These are phyloP conservation scores for Teunomyces lycoperdinae DNA, from an alignment of 805 yeast genomes.

Conservation along the genomic window DNA sequence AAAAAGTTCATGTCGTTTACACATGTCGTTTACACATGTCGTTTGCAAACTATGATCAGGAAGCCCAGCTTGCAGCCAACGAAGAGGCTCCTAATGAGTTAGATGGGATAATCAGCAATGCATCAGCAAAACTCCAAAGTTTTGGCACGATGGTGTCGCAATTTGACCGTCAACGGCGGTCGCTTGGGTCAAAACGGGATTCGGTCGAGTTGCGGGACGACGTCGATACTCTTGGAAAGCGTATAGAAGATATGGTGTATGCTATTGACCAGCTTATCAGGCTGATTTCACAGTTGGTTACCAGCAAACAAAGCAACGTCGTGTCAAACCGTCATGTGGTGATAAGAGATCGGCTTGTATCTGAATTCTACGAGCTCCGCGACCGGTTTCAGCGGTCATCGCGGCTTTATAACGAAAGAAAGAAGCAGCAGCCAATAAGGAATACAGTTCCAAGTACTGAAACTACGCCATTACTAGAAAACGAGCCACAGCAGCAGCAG, in stretches of 20 bases:
- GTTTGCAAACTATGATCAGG: slow-evolving; percentile 51
- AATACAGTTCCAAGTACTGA: slow-evolving; percentile 16
- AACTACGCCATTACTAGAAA: slow-evolving; percentile 37
- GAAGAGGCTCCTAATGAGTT: slow-evolving; percentile 18
- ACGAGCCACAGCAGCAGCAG: slow-evolving; percentile 25
- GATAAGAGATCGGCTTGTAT: slow-evolving; percentile 49
- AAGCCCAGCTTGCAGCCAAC: slow-evolving; percentile 40
- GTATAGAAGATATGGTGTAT: slow-evolving; percentile 28
- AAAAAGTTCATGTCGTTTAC: too few species aligned
- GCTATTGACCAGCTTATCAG: slow-evolving; percentile 32
- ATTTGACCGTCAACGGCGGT: slow-evolving; percentile 47
- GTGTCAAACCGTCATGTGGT: slow-evolving; percentile 41
- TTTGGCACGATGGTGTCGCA: slow-evolving; percentile 50
- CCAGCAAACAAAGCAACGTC: slow-evolving; percentile 15
- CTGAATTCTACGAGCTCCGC: slow-evolving; percentile 55
- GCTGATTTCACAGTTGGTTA: slow-evolving; percentile 26
- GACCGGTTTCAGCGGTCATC: slow-evolving; percentile 41
- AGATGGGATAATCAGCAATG: slow-evolving; percentile 30
- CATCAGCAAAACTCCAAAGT: slow-evolving; percentile 41
- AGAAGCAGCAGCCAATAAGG: slow-evolving; percentile 24
- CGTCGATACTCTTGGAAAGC: slow-evolving; percentile 30
- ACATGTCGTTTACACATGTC: slow-evolving; percentile 37
- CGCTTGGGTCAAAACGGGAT: slow-evolving; percentile 55
- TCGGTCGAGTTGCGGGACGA: slow-evolving; percentile 29
- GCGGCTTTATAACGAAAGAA: slow-evolving; percentile 49